These are phyloP conservation scores for Thelonectria olida DNA, from an alignment of 2,329 filamentous ascomycete genomes.

Conservation along the genomic window DNA sequence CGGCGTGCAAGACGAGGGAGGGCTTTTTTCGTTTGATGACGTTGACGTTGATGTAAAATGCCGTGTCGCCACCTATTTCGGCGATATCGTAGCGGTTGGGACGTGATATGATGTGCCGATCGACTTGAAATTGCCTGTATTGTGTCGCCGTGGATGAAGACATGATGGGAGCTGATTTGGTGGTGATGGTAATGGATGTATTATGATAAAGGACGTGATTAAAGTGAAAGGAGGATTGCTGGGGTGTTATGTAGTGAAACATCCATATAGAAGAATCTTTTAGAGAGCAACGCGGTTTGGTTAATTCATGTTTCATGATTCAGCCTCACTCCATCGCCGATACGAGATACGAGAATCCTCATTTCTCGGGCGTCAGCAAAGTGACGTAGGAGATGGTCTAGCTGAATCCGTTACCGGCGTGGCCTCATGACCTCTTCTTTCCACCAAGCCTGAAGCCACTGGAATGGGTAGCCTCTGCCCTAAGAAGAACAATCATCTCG, in stretches of 20 bases:
- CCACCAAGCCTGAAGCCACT: too few relatives aligned
- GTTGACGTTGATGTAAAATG: neutral
- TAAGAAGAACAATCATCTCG: too few relatives aligned
- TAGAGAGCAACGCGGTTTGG: too few relatives aligned
- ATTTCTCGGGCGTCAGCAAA: neutral
- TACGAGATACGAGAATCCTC: constrained; percentile 7
- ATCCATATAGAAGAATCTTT: too few relatives aligned
- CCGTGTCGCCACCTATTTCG: neutral
- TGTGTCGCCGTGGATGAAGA: neutral
- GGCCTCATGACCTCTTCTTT: neutral
- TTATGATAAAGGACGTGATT: neutral
- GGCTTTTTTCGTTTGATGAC: neutral
- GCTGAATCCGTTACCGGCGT: neutral
- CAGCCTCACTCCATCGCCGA: neutral
- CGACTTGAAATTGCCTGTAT: constrained; percentile 1
- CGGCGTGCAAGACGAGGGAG: constrained; percentile 25
- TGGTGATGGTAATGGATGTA: neutral
- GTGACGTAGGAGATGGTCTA: neutral
- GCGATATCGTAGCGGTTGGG: constrained; percentile 5
- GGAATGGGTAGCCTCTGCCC: too few relatives aligned
- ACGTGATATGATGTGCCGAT: neutral
- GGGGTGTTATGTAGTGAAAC: neutral
- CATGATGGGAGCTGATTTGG: neutral
- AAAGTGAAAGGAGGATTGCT: neutral
- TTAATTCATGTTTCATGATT: neutral